A percentile compares a stretch with the other conserved stretches of the same genome.
phyloP scores from a whole-genome alignment of 345 rosid species.

The Gossypium thurberi region DNA sequence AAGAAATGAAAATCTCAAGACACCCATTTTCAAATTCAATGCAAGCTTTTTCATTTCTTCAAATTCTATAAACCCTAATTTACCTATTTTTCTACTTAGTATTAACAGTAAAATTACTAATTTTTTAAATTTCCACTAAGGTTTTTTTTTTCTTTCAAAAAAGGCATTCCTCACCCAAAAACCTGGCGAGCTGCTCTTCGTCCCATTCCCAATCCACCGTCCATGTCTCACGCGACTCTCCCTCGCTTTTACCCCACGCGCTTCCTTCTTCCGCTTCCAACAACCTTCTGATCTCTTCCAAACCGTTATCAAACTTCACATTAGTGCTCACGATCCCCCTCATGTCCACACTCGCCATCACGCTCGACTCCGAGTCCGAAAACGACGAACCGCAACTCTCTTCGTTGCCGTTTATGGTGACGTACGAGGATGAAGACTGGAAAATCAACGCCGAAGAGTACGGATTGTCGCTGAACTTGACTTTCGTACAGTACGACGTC shows the following conservation, averaged over 20 bases:
- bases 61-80: not conserved
- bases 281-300: not conserved
- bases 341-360: slow-evolving; percentile 72
- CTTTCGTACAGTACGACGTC: slow-evolving; percentile 22
- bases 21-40: not conserved
- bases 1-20: too few species aligned
- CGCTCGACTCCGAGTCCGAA: slow-evolving; percentile 59
- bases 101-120: not conserved
- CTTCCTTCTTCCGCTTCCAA: slow-evolving; percentile 11
- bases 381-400: slow-evolving; percentile 86
- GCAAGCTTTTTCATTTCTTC: not conserved
- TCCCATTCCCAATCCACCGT: slow-evolving; percentile 19
- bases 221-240: slow-evolving; percentile 12
- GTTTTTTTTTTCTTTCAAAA: not conserved
- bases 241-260: slow-evolving; percentile 28
- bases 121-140: not conserved
- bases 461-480: slow-evolving; percentile 67
- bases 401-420: slow-evolving; percentile 83
- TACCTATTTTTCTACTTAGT: not conserved
- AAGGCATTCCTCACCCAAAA: slow-evolving; percentile 27
- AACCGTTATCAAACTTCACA: not conserved
- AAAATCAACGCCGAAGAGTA: slow-evolving; percentile 42
- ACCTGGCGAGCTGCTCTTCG: slow-evolving; percentile 39
- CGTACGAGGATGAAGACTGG: slow-evolving; percentile 52
- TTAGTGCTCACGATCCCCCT: slow-evolving; percentile 20